Evolutionary conservation across 257 asterid genomes (phyloP), one percentile per base, ranked within the genome.

Genomic region (Nicotiana tabacum): DNA sequence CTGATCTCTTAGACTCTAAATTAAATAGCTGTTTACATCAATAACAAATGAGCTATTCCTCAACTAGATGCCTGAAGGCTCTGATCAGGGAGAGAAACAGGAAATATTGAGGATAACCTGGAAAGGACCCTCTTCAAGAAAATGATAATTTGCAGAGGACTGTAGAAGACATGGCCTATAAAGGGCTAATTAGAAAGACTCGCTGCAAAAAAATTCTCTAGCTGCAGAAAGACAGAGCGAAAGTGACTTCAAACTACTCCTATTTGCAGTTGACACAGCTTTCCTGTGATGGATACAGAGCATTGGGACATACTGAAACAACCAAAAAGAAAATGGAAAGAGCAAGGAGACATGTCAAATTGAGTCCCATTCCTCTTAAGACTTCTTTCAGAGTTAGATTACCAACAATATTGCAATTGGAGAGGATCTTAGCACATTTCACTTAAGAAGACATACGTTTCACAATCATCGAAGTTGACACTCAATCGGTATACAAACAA

Each of bases 61-160:
- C 61, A 62, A 80, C 46, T 0, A 62, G 21, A 72, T 72, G 78
- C 35, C 46, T 66, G 3, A 66, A 66, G 24, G 46, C 74, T 66
- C 27, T 15, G 48, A 66, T 32, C 24, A 69, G 5, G 60, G 60
- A 72, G 55, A 72, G 62, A 46, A 48, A n/a, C 80, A 76, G 9
- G 64, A 76, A 15, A 15, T 51, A 76, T 29, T 27, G 65, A 76
- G 64, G 30, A 76, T 51, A 29, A 51, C 29, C 80, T 51, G 46
- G 43, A 51, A 21, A 48, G 64, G 21, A 16, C 0, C 43, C 46
- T 29, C 27, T 76, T 27, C 80, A 76, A 27, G 9, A 76, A 51
- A 76, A 76, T 76, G 80, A 76, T 51, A 51, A 76, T 76, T 21
- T 48, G 62, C n/a, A n/a, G 43, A 27, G 24, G 62, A 74, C 46